phyloP scores from a whole-genome alignment of 148 eudicot species.

The Amaranthus cruentus region DNA sequence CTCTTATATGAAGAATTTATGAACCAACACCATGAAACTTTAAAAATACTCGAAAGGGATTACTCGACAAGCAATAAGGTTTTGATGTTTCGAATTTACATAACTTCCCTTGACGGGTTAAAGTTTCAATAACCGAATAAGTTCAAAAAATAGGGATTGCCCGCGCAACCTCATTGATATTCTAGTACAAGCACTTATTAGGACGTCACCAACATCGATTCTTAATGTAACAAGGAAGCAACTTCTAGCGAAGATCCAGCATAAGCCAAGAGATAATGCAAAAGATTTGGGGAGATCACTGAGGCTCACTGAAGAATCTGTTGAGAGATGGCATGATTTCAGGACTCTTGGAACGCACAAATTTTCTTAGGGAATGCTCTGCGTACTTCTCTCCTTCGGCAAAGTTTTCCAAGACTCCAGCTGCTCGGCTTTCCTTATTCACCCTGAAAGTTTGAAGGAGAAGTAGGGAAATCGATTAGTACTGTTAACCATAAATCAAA shows the following conservation, averaged over 20 bases:
- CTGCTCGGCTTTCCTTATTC: constrained; percentile 74
- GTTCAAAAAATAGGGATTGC: neutral
- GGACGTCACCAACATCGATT: neutral
- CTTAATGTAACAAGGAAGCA: neutral
- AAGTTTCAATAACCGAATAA: constrained; percentile 5
- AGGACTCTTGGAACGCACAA: constrained; percentile 56
- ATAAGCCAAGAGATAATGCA: neutral
- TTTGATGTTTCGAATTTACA: neutral
- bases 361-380: constrained; percentile 58
- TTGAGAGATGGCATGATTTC: constrained; percentile 84
- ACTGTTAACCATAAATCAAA: too few relatives aligned
- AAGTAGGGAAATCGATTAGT: neutral
- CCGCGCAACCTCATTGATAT: constrained; percentile 2
- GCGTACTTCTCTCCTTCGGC: constrained; percentile 71
- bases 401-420: constrained; percentile 68
- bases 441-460: constrained; percentile 40
- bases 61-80: too few relatives aligned
- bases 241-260: neutral
- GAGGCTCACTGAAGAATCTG: constrained; percentile 67
- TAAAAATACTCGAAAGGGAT: too few relatives aligned
- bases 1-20: too few relatives aligned
- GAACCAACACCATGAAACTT: too few relatives aligned
- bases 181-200: neutral
- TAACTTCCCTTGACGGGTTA: constrained; percentile 7
- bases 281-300: constrained; percentile 23